Evolutionary conservation across 2,329 filamentous ascomycete species (phyloP).

Genomic region (Trichoderma sp.): DNA sequence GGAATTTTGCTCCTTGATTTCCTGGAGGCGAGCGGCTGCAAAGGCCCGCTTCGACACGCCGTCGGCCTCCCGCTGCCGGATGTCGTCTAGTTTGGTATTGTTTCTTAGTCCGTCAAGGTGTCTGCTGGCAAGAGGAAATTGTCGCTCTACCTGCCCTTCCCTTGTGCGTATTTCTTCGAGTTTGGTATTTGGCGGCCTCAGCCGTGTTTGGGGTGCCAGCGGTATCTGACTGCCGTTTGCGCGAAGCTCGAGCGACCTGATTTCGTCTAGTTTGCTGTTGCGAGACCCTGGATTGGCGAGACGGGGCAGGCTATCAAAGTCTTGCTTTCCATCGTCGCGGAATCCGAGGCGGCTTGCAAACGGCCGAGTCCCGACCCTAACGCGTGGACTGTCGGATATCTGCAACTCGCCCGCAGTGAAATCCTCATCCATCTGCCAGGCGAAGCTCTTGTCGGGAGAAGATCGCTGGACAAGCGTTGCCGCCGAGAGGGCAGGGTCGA

Average conservation of each 20-base stretch:
- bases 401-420: conserved; percentile 59
- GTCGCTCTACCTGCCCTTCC: conserved; percentile 36
- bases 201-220: conserved; percentile 18
- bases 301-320: conserved; percentile 33
- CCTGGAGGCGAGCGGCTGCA: conserved; percentile 52
- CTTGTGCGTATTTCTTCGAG: conserved; percentile 41
- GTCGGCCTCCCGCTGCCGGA: conserved; percentile 46
- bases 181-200: conserved; percentile 33
- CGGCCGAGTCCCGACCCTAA: conserved; percentile 42
- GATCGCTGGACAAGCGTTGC: background rate
- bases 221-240: conserved; percentile 31
- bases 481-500: conserved; percentile 30
- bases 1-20: conserved; percentile 54
- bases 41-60: conserved; percentile 49
- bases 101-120: conserved; percentile 38
- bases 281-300: conserved; percentile 34
- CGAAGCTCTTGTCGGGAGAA: conserved; percentile 55
- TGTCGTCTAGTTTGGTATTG: conserved; percentile 53
- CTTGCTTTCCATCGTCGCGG: conserved; percentile 31
- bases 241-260: conserved; percentile 45
- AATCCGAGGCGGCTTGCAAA: conserved; percentile 39
- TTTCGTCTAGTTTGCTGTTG: conserved; percentile 50
- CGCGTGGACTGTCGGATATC: conserved; percentile 57
- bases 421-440: conserved; percentile 59
- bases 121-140: conserved; percentile 36